Evolutionary conservation across 2,329 filamentous ascomycete genomes (phyloP), one percentile per base, ranked within the genome.

Genomic region (Ophiostoma sp.): DNA sequence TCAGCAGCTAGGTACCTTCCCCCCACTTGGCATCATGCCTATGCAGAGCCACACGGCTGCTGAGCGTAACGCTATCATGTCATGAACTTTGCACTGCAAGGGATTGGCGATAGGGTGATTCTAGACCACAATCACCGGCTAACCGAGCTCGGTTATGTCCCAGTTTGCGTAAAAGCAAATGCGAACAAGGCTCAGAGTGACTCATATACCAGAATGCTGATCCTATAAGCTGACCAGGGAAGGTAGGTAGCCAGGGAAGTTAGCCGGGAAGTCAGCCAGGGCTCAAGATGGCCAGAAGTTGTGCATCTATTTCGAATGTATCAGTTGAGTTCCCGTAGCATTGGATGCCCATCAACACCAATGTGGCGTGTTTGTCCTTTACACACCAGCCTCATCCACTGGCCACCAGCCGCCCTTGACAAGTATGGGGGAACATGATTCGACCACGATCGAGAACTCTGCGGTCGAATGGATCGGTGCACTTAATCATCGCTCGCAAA

Each of bases 21-120:
- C 55, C 52, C 55, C 55, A 38, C 55, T 38, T 60, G 55, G 55
- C 55, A 60, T 16, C 27, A 60, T 60, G 55, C 55, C 55, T 38
- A 18, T 18, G 27, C 55, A 60, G 7, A 60, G 55, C 36, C 55
- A 38, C 5, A 55, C 18, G 49, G n/a, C 49, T 27, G 11, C 49
- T 55, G 8, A 36, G 11, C 6, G 27, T 38, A 18, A 60, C 55
- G 55, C 55, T 60, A 60, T 16, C 27, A 27, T 55, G 49, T 55
- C 49, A 55, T 55, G 49, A 55, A 60, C 55, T 60, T 60, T 27
- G n/a, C 18, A 60, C 2, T 14, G 27, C 55, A 60, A 60, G 8
- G 11, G 1, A 14, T 5, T 40, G 14, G 27, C 49, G 49, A 4
- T 9, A 27, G 18, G 9, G 49, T 52, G 27, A n/a, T 55, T 55